Percentiles rank a stretch among this genome's conserved stretches.
Evolutionary conservation across 495 filamentous ascomycete species (phyloP).

Genomic region (Hyaloscypha variabilis): DNA sequence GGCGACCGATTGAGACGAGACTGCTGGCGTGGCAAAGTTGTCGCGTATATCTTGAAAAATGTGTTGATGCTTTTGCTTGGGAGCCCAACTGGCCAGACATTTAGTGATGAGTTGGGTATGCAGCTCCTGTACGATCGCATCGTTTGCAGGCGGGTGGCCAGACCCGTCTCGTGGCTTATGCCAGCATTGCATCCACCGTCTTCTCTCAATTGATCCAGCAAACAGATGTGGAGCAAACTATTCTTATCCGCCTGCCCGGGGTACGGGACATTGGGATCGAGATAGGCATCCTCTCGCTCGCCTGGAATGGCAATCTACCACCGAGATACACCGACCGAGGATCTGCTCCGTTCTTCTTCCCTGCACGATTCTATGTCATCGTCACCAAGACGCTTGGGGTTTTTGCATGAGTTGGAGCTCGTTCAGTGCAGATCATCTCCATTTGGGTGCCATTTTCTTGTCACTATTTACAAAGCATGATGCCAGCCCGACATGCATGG

Average conservation of each 20-base stretch:
- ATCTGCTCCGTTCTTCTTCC: not conserved
- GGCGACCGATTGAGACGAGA: not conserved
- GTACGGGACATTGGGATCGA: not conserved
- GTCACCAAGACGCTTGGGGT: not conserved
- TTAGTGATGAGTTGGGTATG: not conserved
- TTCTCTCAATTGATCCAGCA: conserved; percentile 7
- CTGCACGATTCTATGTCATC: not conserved
- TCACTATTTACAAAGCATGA: not conserved
- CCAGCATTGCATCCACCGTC: conserved; percentile 1
- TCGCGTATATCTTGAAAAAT: not conserved
- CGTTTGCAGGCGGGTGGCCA: conserved; percentile 2
- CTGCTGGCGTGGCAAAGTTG: not conserved
- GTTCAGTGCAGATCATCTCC: not conserved
- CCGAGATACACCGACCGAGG: not conserved
- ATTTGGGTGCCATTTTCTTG: not conserved
- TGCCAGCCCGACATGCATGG: conserved; percentile 24
- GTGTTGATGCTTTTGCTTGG: not conserved
- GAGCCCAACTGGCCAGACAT: not conserved
- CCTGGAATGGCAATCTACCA: not conserved
- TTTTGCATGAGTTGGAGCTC: not conserved
- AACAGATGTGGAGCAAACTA: not conserved
- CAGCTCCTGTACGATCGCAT: not conserved
- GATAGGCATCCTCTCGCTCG: not conserved
- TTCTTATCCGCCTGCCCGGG: not conserved
- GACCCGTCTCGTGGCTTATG: conserved; percentile 3